These are phyloP conservation scores for Pachysolen tannophilus DNA, from an alignment of 805 yeast genomes.

Conservation along the genomic window DNA sequence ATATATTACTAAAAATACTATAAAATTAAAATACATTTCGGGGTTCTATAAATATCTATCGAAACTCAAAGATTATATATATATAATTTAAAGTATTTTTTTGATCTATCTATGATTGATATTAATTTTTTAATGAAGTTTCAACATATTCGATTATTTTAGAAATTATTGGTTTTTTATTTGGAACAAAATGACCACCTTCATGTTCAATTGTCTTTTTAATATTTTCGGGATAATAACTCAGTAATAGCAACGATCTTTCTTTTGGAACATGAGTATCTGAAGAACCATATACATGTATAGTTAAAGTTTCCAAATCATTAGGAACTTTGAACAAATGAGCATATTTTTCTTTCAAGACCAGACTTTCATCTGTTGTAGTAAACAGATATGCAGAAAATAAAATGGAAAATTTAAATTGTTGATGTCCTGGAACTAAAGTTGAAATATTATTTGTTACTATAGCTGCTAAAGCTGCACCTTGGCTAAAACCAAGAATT, in stretches of 20 bases:
- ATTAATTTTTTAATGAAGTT: constrained; percentile 1
- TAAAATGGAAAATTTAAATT: constrained; percentile 58
- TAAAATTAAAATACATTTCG: too few relatives aligned
- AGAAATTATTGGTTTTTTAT: constrained; percentile 36
- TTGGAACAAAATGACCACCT: constrained; percentile 91
- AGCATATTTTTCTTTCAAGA: constrained; percentile 24
- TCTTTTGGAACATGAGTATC: constrained; percentile 70
- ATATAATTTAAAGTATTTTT: too few relatives aligned
- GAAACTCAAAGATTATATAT: too few relatives aligned
- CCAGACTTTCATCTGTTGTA: constrained; percentile 27
- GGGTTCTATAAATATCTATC: too few relatives aligned
- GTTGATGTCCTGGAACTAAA: constrained; percentile 34
- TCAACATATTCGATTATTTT: constrained; percentile 4
- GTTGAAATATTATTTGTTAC: constrained; percentile 47
- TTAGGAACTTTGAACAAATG: constrained; percentile 23
- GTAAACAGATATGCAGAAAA: constrained; percentile 55
- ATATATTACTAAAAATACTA: too few relatives aligned
- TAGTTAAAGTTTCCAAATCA: constrained; percentile 27
- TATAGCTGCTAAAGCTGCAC: constrained; percentile 71
- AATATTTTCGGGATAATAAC: constrained; percentile 37
- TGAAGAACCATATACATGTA: constrained; percentile 67
- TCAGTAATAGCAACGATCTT: constrained; percentile 47
- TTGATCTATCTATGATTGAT: too few relatives aligned
- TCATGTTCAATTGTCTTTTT: constrained; percentile 57
- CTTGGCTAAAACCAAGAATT: constrained; percentile 77